Evolutionary conservation across 352 stramenopile genomes (phyloP).

Genomic region (Globisporangium alternatum): DNA sequence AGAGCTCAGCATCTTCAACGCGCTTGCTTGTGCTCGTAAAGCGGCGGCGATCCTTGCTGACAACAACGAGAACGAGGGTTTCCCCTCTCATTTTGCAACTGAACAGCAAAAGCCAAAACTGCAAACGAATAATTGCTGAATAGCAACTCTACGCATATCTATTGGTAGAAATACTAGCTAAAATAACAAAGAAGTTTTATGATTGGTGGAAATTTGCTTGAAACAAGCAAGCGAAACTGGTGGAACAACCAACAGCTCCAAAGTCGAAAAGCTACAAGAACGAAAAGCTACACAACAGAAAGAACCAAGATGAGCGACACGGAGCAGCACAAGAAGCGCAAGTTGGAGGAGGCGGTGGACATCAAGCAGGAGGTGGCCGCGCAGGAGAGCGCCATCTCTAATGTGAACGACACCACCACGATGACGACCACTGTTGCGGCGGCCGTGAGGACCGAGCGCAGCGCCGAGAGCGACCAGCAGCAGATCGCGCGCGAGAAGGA

Average conservation of each 20-base stretch:
- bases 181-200: neutral
- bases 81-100: slow-evolving; percentile 1
- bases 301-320: slow-evolving; percentile 23
- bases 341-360: slow-evolving; percentile 22
- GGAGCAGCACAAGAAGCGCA: slow-evolving; percentile 38
- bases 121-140: neutral
- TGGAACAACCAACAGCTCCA: slow-evolving; percentile 9
- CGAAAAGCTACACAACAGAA: neutral
- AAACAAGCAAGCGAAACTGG: neutral
- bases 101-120: too few relatives aligned
- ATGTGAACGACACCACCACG: slow-evolving; percentile 1
- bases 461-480: slow-evolving; percentile 8
- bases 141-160: neutral
- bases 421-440: slow-evolving; percentile 1
- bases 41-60: neutral
- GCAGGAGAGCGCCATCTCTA: neutral
- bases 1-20: slow-evolving; percentile 12
- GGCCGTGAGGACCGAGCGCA: neutral
- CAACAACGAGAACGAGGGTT: neutral
- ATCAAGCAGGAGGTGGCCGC: neutral
- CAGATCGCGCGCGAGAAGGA: slow-evolving; percentile 24
- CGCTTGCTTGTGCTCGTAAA: neutral
- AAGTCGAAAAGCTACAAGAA: neutral
- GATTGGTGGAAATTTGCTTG: slow-evolving; percentile 1
- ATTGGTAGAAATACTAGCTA: slow-evolving; percentile 4